Evolutionary conservation across 148 eudicot species (phyloP), one percentile per base, ranked within the genome.

Genomic region (Fagopyrum esculentum): DNA sequence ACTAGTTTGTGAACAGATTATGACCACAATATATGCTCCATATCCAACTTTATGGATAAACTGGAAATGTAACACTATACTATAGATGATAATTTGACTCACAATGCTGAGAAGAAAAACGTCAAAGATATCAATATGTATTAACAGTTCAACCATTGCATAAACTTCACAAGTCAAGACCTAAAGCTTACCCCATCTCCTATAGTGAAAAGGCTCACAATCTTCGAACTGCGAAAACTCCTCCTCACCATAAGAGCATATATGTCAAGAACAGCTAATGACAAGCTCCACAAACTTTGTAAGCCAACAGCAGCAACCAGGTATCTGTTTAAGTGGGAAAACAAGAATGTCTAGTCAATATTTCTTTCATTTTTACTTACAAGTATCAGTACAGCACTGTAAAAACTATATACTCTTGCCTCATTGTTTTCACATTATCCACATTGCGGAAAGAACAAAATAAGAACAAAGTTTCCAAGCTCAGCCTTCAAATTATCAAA

Each of bases 261-360:
- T 59, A 74, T 59, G 72, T 79, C 81, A 17, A 79, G 78, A 47
- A 79, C 29, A 5, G 81, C 74, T 43, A 79, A 69, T n/a, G 59
- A 72, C 16, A 80, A 69, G 54, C 82, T 79, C 81, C 81, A 79
- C 73, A 76, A 40, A 49, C 78, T 80, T 60, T 80, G 82, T 45
- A 80, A 52, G 43, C 76, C 74, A 73, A 77, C 75, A 60, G 80
- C 71, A 30, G 72, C 68, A 54, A 81, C 75, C 68, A 74, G 47
- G 47, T 66, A 66, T 43, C 71, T 66, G 71, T 66, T 66, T 66
- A 45, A 64, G 46, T 40, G 13, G 9, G 9, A 40, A 35, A 70
- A 52, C 46, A 70, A 78, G 49, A 77, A 43, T 13, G 0, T 26
- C 29, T 6, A 16, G 52, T 54, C 69, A 66, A 40, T 19, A 63